phyloP scores from a whole-genome alignment of 1,284 basidiomycete species.

The Wolfiporia cocos region DNA sequence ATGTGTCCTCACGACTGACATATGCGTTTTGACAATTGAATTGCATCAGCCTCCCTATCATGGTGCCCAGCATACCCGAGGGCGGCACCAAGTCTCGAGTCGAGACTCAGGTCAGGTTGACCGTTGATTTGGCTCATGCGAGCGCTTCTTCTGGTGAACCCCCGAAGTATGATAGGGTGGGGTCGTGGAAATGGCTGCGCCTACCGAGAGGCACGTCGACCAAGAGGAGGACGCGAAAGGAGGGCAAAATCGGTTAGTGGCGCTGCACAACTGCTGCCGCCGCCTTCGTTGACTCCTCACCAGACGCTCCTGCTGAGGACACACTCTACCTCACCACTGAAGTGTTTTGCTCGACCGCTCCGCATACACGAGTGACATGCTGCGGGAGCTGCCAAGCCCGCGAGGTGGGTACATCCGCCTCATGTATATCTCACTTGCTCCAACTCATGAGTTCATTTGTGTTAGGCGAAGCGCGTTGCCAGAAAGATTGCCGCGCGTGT shows the following conservation, averaged over 20 bases:
- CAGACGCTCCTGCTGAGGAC: constrained; percentile 69
- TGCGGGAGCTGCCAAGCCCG: constrained; percentile 82
- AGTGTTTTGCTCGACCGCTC: constrained; percentile 73
- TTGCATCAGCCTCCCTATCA: constrained; percentile 55
- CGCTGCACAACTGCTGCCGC: constrained; percentile 3
- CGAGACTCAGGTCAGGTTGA: constrained; percentile 86
- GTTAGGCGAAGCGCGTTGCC: constrained; percentile 80
- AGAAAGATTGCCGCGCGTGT: constrained; percentile 80
- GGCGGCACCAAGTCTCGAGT: constrained; percentile 89
- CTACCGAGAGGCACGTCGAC: constrained; percentile 76
- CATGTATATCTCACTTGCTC: constrained; percentile 7
- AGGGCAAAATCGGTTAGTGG: constrained; percentile 71
- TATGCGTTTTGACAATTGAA: not conserved
- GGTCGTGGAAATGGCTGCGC: constrained; percentile 80
- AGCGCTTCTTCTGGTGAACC: constrained; percentile 54
- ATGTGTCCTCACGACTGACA: too few species aligned
- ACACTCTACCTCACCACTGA: constrained; percentile 63
- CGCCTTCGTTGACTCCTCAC: constrained; percentile 4
- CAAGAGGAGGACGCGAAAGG: constrained; percentile 78
- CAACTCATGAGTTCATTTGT: constrained; percentile 4
- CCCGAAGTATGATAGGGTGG: constrained; percentile 64
- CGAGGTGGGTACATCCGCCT: constrained; percentile 48
- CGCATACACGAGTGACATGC: constrained; percentile 72
- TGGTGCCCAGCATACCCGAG: constrained; percentile 81
- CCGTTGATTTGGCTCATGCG: constrained; percentile 67